phyloP scores from a whole-genome alignment of 176 grass and related monocot species.

The Bolboschoenus planiculmis region DNA sequence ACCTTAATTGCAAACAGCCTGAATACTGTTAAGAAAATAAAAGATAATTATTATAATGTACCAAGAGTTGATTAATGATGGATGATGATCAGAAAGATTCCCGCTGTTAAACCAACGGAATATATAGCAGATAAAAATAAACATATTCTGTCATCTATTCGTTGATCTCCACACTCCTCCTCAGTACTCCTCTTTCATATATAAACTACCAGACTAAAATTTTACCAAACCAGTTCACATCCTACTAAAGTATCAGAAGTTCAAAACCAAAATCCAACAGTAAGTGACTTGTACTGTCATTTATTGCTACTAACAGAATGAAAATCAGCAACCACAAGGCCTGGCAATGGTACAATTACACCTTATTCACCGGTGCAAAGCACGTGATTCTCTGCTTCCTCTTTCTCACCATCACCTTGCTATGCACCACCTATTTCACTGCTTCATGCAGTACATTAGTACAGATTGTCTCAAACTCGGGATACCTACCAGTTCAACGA shows the following conservation, averaged over 20 bases:
- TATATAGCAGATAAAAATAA: neutral
- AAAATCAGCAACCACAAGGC: neutral
- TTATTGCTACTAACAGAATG: neutral
- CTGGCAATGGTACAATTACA: neutral
- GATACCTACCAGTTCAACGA: neutral
- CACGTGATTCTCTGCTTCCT: neutral
- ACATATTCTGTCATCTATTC: neutral
- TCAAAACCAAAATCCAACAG: neutral
- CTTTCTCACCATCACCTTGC: neutral
- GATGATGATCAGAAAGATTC: neutral
- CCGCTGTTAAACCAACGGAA: neutral
- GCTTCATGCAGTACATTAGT: neutral
- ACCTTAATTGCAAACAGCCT: no score
- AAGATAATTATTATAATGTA: neutral
- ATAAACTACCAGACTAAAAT: neutral
- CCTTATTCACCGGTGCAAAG: neutral
- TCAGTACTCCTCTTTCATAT: neutral
- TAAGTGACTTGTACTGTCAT: neutral
- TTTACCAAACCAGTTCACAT: neutral
- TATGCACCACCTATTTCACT: constrained; percentile 1
- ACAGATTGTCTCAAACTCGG: neutral
- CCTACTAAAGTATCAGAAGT: neutral
- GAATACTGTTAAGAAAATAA: no score
- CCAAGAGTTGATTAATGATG: neutral
- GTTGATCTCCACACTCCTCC: neutral